These are phyloP conservation scores for Mycena alexandri DNA, from an alignment of 768 basidiomycete species.

Conservation along the genomic window DNA sequence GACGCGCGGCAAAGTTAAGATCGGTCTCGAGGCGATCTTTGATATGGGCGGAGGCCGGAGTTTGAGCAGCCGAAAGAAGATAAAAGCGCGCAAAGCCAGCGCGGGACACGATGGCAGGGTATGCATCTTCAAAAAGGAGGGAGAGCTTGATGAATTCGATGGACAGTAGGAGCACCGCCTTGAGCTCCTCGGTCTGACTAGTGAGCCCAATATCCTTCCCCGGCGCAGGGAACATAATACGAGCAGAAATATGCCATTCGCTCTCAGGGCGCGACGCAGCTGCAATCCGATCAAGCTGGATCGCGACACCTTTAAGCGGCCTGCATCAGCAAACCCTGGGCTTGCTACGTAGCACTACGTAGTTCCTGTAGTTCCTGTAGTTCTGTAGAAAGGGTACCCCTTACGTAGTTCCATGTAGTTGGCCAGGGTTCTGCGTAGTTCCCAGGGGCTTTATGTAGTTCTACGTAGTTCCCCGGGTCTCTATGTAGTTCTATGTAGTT, in stretches of 20 bases:
- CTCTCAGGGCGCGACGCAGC: conserved; percentile 5
- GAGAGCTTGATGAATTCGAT: neutral
- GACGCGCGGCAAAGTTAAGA: neutral
- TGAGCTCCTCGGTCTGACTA: neutral
- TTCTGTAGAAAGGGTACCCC: no score
- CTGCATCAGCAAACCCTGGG: conserved; percentile 31
- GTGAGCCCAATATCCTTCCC: conserved; percentile 12
- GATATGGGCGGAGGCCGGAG: neutral
- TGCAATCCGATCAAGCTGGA: neutral
- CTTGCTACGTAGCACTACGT: no score
- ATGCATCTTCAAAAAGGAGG: neutral
- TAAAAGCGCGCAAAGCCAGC: neutral
- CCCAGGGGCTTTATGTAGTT: no score
- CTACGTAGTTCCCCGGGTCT: no score
- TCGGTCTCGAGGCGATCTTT: conserved; percentile 1
- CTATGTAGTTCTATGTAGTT: no score
- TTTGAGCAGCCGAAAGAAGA: neutral
- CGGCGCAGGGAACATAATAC: neutral
- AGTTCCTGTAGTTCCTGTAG: no score
- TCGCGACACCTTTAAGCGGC: conserved; percentile 36
- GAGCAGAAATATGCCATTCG: no score
- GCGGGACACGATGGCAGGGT: conserved; percentile 1
- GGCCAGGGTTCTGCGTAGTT: no score
- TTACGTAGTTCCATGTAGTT: no score
- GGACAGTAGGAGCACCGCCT: neutral